Evolutionary conservation across 306 rosid genomes (phyloP).

Genomic region (Inga laurina): DNA sequence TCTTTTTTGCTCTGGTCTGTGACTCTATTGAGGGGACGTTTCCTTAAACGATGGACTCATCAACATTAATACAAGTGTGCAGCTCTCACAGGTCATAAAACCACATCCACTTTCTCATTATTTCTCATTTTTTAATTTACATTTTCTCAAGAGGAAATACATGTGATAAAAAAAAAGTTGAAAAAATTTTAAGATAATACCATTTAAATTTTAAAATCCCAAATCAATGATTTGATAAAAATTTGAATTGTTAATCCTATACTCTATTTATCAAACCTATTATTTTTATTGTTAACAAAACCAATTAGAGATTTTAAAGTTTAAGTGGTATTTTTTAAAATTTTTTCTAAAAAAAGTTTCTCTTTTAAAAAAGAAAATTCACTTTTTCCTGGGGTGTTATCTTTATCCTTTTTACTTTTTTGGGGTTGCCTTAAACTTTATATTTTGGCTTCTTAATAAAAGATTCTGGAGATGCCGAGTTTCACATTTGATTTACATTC

Average conservation of each 20-base stretch:
- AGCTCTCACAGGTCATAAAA: constrained; percentile 46
- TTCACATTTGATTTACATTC: not conserved
- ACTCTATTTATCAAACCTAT: too few species aligned
- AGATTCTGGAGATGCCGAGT: not conserved
- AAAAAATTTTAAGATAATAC: too few species aligned
- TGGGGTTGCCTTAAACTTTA: not conserved
- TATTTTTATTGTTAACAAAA: too few species aligned
- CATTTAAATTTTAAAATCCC: too few species aligned
- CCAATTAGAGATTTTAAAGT: too few species aligned
- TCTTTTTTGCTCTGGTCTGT: not conserved
- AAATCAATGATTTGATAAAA: too few species aligned
- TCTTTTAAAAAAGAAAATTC: not conserved
- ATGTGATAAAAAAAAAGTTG: not conserved
- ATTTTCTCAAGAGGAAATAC: not conserved
- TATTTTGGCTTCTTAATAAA: not conserved
- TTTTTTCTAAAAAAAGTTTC: not conserved
- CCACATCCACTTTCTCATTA: constrained; percentile 16
- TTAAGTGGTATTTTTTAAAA: too few species aligned
- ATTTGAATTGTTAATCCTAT: too few species aligned
- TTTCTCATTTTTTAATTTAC: not conserved
- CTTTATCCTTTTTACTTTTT: constrained; percentile 20
- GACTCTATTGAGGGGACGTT: not conserved
- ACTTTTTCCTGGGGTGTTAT: not conserved
- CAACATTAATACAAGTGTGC: constrained; percentile 39
- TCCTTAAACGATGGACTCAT: constrained; percentile 27